Percentiles rank a stretch among this genome's conserved stretches.
These are phyloP conservation scores for Phytophthora kernoviae DNA, from an alignment of 352 stramenopile species.

Conservation along the genomic window DNA sequence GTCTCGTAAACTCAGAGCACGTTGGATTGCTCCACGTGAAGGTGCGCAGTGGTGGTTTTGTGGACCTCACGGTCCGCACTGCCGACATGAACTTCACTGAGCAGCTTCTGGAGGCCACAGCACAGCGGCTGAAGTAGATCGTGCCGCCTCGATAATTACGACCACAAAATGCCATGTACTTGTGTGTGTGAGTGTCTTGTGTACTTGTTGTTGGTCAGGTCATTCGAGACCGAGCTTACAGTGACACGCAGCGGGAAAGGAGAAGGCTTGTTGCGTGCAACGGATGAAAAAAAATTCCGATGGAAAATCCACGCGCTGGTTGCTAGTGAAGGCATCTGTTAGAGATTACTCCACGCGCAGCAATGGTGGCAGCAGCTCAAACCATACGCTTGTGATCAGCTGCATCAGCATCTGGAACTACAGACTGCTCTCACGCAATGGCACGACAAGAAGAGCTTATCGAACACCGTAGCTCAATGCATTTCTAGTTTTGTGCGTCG, in stretches of 20 bases:
- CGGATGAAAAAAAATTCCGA: neutral
- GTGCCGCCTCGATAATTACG: neutral
- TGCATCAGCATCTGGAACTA: neutral
- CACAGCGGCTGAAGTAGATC: conserved; percentile 71
- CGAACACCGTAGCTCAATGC: neutral
- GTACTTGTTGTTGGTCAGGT: neutral
- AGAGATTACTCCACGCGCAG: conserved; percentile 8
- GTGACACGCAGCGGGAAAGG: no score
- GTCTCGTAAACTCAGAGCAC: conserved; percentile 81
- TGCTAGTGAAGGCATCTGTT: neutral
- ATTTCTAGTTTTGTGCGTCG: neutral
- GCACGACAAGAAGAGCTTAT: neutral
- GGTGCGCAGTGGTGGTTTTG: conserved; percentile 79
- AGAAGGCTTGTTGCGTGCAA: neutral
- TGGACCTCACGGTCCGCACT: conserved; percentile 86
- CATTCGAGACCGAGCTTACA: no score
- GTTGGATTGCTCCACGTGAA: conserved; percentile 89
- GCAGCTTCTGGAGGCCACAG: conserved; percentile 66
- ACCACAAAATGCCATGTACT: conserved; percentile 12
- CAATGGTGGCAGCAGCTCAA: conserved; percentile 14
- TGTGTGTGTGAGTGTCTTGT: conserved; percentile 3
- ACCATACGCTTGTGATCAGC: neutral
- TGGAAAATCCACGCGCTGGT: conserved; percentile 18
- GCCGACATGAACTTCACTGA: conserved; percentile 85
- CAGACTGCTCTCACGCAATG: neutral